phyloP scores from a whole-genome alignment of 129 eudicot genomes.

The Silybum marianum region DNA sequence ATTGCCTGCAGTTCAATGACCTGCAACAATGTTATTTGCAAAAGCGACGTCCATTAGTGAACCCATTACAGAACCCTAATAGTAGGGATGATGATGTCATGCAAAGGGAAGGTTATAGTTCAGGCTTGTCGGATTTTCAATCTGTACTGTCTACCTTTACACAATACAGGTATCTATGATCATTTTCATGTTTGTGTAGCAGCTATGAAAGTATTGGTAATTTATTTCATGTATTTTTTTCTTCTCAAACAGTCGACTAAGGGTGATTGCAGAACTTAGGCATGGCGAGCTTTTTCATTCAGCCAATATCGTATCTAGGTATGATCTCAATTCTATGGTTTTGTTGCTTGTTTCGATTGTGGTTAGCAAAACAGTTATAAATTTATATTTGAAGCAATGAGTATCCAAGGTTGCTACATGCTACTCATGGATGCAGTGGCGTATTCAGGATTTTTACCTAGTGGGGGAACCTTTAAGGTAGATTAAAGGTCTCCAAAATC shows the following conservation, averaged over 20 bases:
- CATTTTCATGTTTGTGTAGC: slow-evolving; percentile 5
- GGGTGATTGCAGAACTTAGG: slow-evolving; percentile 75
- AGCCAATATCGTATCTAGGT: slow-evolving; percentile 78
- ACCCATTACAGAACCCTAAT: slow-evolving; percentile 37
- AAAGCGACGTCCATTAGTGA: slow-evolving; percentile 53
- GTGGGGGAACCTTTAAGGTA: too few relatives aligned
- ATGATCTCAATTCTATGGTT: slow-evolving; percentile 20
- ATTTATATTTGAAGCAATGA: not conserved
- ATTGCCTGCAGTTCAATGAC: slow-evolving; percentile 52
- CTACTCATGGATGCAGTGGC: not conserved
- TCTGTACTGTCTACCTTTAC: slow-evolving; percentile 69
- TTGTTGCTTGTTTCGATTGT: not conserved
- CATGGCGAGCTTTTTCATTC: slow-evolving; percentile 65
- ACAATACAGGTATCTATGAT: slow-evolving; percentile 45
- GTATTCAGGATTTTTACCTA: too few relatives aligned
- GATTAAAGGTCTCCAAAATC: too few relatives aligned
- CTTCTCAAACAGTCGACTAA: slow-evolving; percentile 53
- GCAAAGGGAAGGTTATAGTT: slow-evolving; percentile 56
- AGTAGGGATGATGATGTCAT: slow-evolving; percentile 30
- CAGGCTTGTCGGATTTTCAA: slow-evolving; percentile 60
- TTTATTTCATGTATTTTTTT: not conserved
- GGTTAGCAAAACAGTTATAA: not conserved
- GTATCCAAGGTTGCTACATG: slow-evolving; percentile 1
- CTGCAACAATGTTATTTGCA: slow-evolving; percentile 72
- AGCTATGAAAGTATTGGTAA: not conserved